Evolutionary conservation across 2,329 filamentous ascomycete species (phyloP).

Genomic region (Sporothrix curviconia): DNA sequence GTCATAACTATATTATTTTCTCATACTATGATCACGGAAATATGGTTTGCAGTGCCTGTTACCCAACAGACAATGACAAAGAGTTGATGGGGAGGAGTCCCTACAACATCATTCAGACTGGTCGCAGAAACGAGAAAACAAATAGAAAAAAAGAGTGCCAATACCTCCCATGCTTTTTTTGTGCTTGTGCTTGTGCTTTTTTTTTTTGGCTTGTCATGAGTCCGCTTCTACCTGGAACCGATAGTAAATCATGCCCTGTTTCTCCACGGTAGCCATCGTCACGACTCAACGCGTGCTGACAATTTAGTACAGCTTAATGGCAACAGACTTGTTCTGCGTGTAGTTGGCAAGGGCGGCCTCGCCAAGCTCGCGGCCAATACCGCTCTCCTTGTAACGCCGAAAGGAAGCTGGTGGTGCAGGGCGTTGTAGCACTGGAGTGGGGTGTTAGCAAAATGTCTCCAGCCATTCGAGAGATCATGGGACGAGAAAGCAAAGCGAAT

Average conservation of each 20-base stretch:
- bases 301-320: constrained; percentile 38
- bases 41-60: too few relatives aligned
- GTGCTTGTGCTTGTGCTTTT: constrained; percentile 4
- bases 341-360: constrained; percentile 62
- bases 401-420: constrained; percentile 58
- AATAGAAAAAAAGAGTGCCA: not conserved
- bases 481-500: too few relatives aligned
- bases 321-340: constrained; percentile 61
- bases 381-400: constrained; percentile 68
- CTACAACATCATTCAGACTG: too few relatives aligned
- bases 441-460: constrained; percentile 17
- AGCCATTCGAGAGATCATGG: too few relatives aligned
- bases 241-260: constrained; percentile 3
- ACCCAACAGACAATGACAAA: too few relatives aligned
- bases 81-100: too few relatives aligned
- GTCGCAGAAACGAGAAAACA: too few relatives aligned
- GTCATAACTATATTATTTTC: too few relatives aligned
- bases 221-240: too few relatives aligned
- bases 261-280: not conserved
- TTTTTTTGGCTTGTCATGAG: too few relatives aligned
- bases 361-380: constrained; percentile 70
- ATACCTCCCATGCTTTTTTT: not conserved
- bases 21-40: too few relatives aligned
- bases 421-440: constrained; percentile 52
- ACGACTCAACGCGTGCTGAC: not conserved